Evolutionary conservation across 305 asterid genomes (phyloP).

Genomic region (Rubia occidens): DNA sequence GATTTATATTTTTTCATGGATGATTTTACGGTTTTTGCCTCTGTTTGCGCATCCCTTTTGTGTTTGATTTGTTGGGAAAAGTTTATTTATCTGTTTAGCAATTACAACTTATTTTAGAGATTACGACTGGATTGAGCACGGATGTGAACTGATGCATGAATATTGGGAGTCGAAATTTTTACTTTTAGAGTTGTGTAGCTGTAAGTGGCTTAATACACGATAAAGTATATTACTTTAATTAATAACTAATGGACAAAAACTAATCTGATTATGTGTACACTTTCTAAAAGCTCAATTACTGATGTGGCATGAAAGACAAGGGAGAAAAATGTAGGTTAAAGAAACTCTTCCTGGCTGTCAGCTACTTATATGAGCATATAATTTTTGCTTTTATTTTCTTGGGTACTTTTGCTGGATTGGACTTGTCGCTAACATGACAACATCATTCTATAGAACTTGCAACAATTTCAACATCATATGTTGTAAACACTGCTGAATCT

Average conservation of each 20-base stretch:
- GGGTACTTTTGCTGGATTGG: background rate
- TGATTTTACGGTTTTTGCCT: background rate
- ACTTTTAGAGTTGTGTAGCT: background rate
- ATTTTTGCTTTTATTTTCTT: background rate
- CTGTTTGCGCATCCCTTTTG: background rate
- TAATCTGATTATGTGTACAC: too few species aligned
- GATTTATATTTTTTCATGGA: too few species aligned
- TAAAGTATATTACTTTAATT: background rate
- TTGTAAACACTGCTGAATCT: background rate
- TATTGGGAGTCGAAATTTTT: background rate
- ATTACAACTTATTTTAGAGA: background rate
- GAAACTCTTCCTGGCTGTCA: background rate
- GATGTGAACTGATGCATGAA: background rate
- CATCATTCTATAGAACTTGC: background rate
- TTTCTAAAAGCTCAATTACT: background rate
- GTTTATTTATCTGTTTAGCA: background rate
- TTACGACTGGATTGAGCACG: background rate
- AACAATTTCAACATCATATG: background rate
- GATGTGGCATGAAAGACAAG: background rate
- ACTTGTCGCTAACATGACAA: background rate
- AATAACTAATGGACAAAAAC: background rate
- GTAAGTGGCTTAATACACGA: too few species aligned
- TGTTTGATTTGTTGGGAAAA: background rate
- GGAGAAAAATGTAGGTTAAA: background rate
- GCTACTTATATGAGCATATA: background rate